Base-by-base conservation (phyloP, 1,284 basidiomycete genomes). In the Psilocybe mexicana region DNA sequence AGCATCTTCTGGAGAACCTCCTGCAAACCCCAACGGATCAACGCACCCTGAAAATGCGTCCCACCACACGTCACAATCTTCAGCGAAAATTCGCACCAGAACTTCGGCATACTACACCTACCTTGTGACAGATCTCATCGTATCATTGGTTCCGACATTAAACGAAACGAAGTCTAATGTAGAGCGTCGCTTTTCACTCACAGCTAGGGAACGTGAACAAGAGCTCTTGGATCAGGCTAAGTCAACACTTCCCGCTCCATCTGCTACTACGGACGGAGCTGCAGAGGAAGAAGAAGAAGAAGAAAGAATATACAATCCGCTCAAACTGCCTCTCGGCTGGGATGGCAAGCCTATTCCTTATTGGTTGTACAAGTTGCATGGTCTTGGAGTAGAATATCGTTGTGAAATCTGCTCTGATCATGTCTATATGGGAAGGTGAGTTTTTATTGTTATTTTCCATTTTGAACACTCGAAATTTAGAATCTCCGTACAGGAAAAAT, bases 311-410 rank as follows among this genome's bases (percentile, higher is more conserved):
- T 99, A 99, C 76, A 99, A 99, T 70, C 97, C 97, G 42, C 84
- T 99, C 55, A 98, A 98, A 75, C 79, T 99, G 43, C 97, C 97
- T 8, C 82, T 99, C 2, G 96, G 96, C 1, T 98, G 96, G 96
- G 96, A 98, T 70, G 95, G 95, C 43, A 97, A 96, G 71, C 96
- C 96, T 14, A 99, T 99, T 67, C 96, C 97, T 14, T 98, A 95
- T 72, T 99, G 96, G 96, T 72, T 99, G 59, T 99, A 96, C 79
- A 99, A 98, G 75, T 77, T 99, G 54, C 97, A 99, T 73, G 97
- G 97, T 1, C 80, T 99, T 24, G 96, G 96, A 28, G 96, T 98
- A 51, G 95, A 98, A 74, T 99, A 98, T 75, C 86, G 88, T 59
- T 99, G 97, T 70, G 96, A 99, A 77, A 98, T 99, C 67, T 99